Percentiles rank a stretch among this genome's conserved stretches.
These are phyloP conservation scores for Pseudocercospora pini-densiflorae DNA, from an alignment of 2,329 filamentous ascomycete species.

Conservation along the genomic window DNA sequence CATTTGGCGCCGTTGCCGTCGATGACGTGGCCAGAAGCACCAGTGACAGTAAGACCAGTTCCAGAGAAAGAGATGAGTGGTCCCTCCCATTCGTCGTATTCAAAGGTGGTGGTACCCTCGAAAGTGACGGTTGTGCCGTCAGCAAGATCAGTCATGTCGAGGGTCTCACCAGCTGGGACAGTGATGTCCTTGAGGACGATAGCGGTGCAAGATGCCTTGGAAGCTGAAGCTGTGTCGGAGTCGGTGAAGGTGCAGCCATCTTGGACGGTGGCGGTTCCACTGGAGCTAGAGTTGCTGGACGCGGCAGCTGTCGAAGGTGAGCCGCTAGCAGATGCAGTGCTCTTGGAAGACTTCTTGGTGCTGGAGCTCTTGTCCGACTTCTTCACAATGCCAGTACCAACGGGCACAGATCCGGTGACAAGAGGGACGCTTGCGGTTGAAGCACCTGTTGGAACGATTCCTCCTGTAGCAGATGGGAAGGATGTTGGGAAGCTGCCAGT, in stretches of 20 bases:
- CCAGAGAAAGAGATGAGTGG: conserved; percentile 67
- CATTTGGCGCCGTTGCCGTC: conserved; percentile 52
- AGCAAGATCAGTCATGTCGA: conserved; percentile 48
- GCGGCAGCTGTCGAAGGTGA: conserved; percentile 7
- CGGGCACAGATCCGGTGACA: conserved; percentile 13
- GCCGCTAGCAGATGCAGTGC: conserved; percentile 5
- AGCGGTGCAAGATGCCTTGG: conserved; percentile 47
- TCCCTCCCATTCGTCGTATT: conserved; percentile 67
- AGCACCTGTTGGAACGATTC: conserved; percentile 1
- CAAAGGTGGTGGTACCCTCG: conserved; percentile 69
- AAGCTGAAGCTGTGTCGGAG: conserved; percentile 32
- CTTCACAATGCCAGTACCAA: conserved; percentile 11
- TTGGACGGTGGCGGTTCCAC: conserved; percentile 12
- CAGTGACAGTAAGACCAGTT: conserved; percentile 58
- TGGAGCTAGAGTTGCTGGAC: neutral
- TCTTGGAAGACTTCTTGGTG: neutral
- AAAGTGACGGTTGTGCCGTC: conserved; percentile 60
- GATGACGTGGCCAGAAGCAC: conserved; percentile 57
- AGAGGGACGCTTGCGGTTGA: conserved; percentile 6
- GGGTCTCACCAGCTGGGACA: conserved; percentile 45
- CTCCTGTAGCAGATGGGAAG: conserved; percentile 7
- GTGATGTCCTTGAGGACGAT: conserved; percentile 49
- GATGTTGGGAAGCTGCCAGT: neutral
- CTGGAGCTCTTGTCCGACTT: conserved; percentile 7
- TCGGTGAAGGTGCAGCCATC: conserved; percentile 29